Conservation (phyloP, 148 eudicot species). For the Tetragonia tetragonoides region DNA sequence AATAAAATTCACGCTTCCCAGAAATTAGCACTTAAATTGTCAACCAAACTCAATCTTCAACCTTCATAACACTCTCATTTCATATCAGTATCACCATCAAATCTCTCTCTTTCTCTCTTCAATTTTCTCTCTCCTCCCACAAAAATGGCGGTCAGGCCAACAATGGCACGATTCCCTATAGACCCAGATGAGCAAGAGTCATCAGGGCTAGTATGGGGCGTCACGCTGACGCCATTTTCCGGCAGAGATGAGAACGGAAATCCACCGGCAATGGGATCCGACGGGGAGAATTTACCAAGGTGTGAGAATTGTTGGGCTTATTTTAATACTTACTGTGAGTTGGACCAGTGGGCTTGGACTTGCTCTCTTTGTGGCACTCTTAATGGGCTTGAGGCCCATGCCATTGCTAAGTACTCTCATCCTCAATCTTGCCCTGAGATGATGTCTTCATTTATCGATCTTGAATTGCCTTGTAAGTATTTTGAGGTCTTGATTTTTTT, state of each 20-base stretch:
- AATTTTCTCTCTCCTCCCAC: constrained; percentile 14
- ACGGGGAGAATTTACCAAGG: constrained; percentile 69
- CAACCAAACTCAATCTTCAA: background rate
- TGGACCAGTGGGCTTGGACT: constrained; percentile 91
- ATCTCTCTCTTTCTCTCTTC: background rate
- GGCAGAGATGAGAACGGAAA: constrained; percentile 65
- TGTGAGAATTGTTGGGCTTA: constrained; percentile 99
- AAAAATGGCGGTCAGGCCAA: constrained; percentile 71
- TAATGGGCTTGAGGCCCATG: constrained; percentile 60
- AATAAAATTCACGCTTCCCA: too few relatives aligned
- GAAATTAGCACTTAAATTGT: too few relatives aligned
- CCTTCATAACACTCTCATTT: background rate
- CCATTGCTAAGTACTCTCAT: constrained; percentile 69
- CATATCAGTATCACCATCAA: background rate
- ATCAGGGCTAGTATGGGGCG: constrained; percentile 86
- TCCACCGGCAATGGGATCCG: constrained; percentile 73
- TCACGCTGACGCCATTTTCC: constrained; percentile 72
- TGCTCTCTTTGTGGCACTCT: constrained; percentile 87
- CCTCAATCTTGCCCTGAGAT: constrained; percentile 67
- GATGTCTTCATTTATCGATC: constrained; percentile 80
- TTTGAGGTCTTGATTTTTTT: background rate
- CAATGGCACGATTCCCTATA: constrained; percentile 63
- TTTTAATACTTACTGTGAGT: constrained; percentile 83
- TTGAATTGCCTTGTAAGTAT: constrained; percentile 63
- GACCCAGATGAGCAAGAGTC: constrained; percentile 64